Conservation (phyloP, 164 flowering plant genomes). For the Cinnamomum micranthum region DNA sequence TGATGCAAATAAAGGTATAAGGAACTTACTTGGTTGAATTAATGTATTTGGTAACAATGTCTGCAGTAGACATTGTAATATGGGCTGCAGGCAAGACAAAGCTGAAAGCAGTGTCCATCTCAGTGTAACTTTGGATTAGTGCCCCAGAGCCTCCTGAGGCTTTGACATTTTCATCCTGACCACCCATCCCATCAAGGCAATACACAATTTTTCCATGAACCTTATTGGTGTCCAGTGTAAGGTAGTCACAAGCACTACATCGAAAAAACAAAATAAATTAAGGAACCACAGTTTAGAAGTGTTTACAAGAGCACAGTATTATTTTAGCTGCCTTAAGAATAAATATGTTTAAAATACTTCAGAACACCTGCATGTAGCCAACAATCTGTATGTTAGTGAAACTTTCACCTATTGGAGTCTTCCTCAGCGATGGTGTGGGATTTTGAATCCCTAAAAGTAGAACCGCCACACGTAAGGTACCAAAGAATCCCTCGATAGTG, state of each 20-base stretch:
- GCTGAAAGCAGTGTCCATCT: slow-evolving; percentile 25
- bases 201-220: slow-evolving; percentile 60
- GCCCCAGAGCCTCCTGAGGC: slow-evolving; percentile 38
- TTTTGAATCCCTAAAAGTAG: no score
- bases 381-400: neutral
- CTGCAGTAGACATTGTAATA: slow-evolving; percentile 11
- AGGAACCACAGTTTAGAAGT: neutral
- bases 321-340: no score
- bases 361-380: neutral
- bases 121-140: slow-evolving; percentile 16
- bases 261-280: neutral
- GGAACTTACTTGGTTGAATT: slow-evolving; percentile 50
- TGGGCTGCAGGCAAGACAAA: slow-evolving; percentile 27
- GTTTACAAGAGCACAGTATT: neutral
- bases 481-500: no score
- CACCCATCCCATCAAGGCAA: slow-evolving; percentile 33
- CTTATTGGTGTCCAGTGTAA: slow-evolving; percentile 27
- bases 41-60: slow-evolving; percentile 38
- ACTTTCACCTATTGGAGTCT: no score
- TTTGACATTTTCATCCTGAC: slow-evolving; percentile 33
- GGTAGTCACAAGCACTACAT: slow-evolving; percentile 51
- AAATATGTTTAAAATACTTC: no score
- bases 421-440: no score
- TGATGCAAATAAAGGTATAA: neutral
- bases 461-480: no score